These are phyloP conservation scores for Rhodomyrtus tomentosa DNA, from an alignment of 345 rosid genomes.

Conservation along the genomic window DNA sequence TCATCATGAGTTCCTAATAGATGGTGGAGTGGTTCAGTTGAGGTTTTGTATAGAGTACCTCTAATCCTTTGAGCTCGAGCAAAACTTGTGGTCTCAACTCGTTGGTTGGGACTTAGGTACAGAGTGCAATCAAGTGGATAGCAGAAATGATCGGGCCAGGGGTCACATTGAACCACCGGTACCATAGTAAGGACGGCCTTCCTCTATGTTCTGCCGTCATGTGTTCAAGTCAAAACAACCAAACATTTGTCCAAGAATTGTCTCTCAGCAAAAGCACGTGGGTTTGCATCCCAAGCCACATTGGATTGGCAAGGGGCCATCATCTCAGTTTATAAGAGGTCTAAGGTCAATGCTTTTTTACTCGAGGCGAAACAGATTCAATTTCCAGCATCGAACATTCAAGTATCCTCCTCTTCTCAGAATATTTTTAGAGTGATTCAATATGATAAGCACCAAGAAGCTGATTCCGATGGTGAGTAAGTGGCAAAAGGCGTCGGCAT, in stretches of 20 bases:
- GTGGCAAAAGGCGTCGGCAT: constrained; percentile 4
- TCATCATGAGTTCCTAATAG: not conserved
- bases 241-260: not conserved
- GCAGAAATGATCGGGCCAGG: not conserved
- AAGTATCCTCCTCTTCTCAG: not conserved
- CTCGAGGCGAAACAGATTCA: not conserved
- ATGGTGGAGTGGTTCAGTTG: not conserved
- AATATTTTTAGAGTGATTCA: not conserved
- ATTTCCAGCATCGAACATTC: not conserved
- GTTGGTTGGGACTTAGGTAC: not conserved
- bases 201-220: not conserved
- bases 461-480: constrained; percentile 13
- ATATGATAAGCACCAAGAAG: constrained; percentile 7
- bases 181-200: not conserved
- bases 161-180: not conserved
- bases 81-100: not conserved
- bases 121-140: not conserved
- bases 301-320: not conserved
- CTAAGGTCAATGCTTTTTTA: not conserved
- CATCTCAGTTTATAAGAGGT: not conserved
- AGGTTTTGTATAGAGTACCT: not conserved
- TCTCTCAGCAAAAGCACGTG: not conserved
- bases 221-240: not conserved
- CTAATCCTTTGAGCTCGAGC: not conserved
- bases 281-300: not conserved